Percentiles rank a stretch among this genome's conserved stretches.
phyloP scores from a whole-genome alignment of 2,329 filamentous ascomycete species.

The Monilinia polystroma region DNA sequence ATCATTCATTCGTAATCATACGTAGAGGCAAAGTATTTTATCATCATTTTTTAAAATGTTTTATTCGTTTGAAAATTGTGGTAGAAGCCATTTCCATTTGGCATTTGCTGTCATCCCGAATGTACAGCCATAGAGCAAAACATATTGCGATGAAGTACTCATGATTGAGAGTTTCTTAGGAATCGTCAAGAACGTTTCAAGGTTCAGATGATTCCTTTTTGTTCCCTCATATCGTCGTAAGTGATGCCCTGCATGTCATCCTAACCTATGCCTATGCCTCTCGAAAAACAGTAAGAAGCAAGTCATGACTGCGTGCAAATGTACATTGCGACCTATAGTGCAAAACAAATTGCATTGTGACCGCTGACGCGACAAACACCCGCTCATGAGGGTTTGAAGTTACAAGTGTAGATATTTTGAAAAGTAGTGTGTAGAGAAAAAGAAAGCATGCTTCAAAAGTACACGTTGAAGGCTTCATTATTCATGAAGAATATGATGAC shows the following conservation, averaged over 20 bases:
- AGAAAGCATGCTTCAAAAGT: conserved; percentile 30
- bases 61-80: conserved; percentile 13
- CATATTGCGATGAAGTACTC: conserved; percentile 17
- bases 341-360: conserved; percentile 35
- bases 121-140: conserved; percentile 22
- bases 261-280: conserved; percentile 17
- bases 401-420: conserved; percentile 38
- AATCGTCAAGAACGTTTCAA: conserved; percentile 12
- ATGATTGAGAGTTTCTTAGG: conserved; percentile 5
- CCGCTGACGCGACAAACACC: conserved; percentile 37
- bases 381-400: conserved; percentile 36
- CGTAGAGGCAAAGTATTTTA: background rate
- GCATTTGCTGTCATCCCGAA: conserved; percentile 19
- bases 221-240: conserved; percentile 5
- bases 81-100: conserved; percentile 10
- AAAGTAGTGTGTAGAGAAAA: conserved; percentile 35
- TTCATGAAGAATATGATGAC: conserved; percentile 20
- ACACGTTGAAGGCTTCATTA: conserved; percentile 29
- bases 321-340: conserved; percentile 33
- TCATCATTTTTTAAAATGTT: conserved; percentile 7
- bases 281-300: conserved; percentile 24
- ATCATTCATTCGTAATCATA: conserved; percentile 3
- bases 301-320: conserved; percentile 33
- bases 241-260: conserved; percentile 12
- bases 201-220: conserved; percentile 13